Evolutionary conservation across 1,284 basidiomycete genomes (phyloP), one percentile per base, ranked within the genome.

Genomic region (Cryptococcus floricola): DNA sequence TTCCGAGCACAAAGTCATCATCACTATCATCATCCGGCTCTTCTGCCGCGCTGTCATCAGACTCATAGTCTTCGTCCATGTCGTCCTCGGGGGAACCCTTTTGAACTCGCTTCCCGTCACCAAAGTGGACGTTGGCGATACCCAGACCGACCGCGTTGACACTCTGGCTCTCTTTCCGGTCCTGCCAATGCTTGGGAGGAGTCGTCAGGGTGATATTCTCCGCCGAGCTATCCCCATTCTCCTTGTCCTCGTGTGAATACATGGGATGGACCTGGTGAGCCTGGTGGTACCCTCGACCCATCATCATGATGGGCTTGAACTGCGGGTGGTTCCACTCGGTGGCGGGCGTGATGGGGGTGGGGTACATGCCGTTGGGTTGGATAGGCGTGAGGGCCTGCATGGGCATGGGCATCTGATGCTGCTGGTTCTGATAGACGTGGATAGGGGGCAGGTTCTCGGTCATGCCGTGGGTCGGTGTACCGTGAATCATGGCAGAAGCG

Each of bases 51-150:
- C 57, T 14, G 13, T 39, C 37, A 19, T 51, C 41, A 4, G 23
- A 42, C 23, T 56, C 51, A 6, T 53, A 49, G 6, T 59, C 55
- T 27, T 56, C 57, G 28, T 58, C 51, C 39, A 59, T 16, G 28
- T 63, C 66, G 8, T 63, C 57, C 39, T 61, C 61, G 52, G 46
- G 16, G 6, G 16, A 10, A 23, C n/a, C 25, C 52, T 45, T 34
- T 5, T 53, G 34, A 14, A 28, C 58, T 59, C 41, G 18, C 27
- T 56, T 37, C 13, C 53, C 50, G 37, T 67, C 31, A 27, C 61
- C 64, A 45, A 74, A 69, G 27, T 68, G 60, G 25, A 75, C 71
- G 42, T 71, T 73, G 50, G 71, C 66, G 25, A 75, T 62, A 18
- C 72, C 71, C 5, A 74, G 51, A 1, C 73, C 73, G 48, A 75